Base-by-base conservation (phyloP, 2,329 filamentous ascomycete species). In the Sarocladium oryzae region DNA sequence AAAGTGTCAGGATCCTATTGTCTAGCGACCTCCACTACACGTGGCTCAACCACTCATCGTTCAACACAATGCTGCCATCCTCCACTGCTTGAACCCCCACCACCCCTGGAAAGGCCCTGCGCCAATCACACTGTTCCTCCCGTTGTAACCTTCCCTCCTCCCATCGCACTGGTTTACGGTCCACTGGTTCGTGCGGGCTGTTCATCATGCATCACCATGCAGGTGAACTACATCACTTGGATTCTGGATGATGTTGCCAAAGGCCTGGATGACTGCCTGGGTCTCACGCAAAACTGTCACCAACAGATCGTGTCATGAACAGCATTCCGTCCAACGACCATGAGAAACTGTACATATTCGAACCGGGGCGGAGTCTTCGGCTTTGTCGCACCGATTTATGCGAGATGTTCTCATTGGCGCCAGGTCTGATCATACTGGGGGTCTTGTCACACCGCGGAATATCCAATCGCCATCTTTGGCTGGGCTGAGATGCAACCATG, bases 111-210 rank as follows among this genome's bases (percentile, higher is more conserved):
- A n/a, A n/a, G n/a, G 20, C 37, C 37, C 18, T 8, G 23, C 18
- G 21, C 37, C n/a, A 9, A n/a, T 45, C 40, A 45, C 21, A 11
- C 40, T 21, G 21, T 28, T 45, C 24, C 40, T 28, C 40, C 40
- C 40, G 40, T 16, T 18, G 40, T 24, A n/a, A 4, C 37, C 37
- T n/a, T 41, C 40, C n/a, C 11, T 41, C 18, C 37, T 16, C 37
- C n/a, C n/a, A n/a, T n/a, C n/a, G n/a, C n/a, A n/a, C n/a, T n/a
- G n/a, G n/a, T n/a, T n/a, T 48, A 6, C 33, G 43, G 16, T 33
- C 43, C 43, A 48, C 43, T 48, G 26, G 26, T 48, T 33, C 43
- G 26, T 20, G 16, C 40, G n/a, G 21, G 4, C 43, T 48, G n/a
- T 10, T 48, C 43, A 33, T 26, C 43, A 20, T 32, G 43, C 43